These are phyloP conservation scores for Scorias spongiosa DNA, from an alignment of 2,329 filamentous ascomycete species.

Conservation along the genomic window DNA sequence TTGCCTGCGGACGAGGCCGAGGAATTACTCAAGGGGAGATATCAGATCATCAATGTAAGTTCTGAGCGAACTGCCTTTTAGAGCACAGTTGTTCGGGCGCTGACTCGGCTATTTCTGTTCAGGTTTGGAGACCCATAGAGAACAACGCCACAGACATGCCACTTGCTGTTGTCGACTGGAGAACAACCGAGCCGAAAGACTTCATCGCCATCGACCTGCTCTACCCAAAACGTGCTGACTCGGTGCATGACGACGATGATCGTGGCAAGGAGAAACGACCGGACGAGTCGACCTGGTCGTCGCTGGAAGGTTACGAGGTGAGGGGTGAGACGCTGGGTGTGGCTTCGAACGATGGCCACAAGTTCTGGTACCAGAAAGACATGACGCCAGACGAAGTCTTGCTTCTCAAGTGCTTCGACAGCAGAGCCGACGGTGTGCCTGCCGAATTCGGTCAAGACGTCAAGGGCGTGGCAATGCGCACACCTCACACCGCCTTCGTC, in stretches of 20 bases:
- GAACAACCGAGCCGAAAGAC: constrained; percentile 40
- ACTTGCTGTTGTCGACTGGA: constrained; percentile 52
- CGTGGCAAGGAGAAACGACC: constrained; percentile 43
- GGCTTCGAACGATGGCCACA: constrained; percentile 40
- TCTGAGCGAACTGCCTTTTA: neutral
- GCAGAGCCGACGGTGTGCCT: constrained; percentile 26
- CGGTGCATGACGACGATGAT: constrained; percentile 23
- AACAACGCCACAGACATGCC: constrained; percentile 51
- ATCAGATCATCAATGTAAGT: constrained; percentile 48
- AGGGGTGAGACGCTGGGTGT: constrained; percentile 49
- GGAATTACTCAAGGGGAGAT: constrained; percentile 40
- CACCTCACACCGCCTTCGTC: constrained; percentile 63
- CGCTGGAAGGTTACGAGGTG: constrained; percentile 45
- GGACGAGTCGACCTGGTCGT: constrained; percentile 29
- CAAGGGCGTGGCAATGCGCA: constrained; percentile 27
- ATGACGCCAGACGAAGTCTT: constrained; percentile 45
- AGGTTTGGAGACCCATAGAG: constrained; percentile 50
- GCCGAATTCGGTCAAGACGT: constrained; percentile 12
- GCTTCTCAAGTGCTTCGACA: constrained; percentile 37
- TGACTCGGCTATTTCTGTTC: neutral
- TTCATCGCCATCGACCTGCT: constrained; percentile 47
- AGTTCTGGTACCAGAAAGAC: constrained; percentile 52
- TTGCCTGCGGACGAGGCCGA: constrained; percentile 40
- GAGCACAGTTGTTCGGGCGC: too few species aligned
- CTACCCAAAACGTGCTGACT: constrained; percentile 37